A percentile compares a stretch with the other conserved stretches of the same genome.
Evolutionary conservation across 1,284 basidiomycete species (phyloP).

Genomic region (Takashimella tepidaria): DNA sequence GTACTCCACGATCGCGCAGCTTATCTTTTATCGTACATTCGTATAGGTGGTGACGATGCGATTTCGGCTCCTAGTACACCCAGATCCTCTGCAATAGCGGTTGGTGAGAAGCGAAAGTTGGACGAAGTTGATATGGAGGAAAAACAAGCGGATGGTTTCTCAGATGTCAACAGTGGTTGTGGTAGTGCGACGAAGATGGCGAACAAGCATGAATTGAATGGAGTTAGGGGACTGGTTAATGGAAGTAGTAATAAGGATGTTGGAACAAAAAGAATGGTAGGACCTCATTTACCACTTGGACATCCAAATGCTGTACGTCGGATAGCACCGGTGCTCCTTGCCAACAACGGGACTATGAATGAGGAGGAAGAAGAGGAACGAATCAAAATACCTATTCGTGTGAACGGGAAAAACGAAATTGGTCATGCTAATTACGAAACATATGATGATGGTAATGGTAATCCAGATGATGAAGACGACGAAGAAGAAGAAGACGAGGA

Average conservation of each 20-base stretch:
- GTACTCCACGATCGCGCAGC: constrained; percentile 71
- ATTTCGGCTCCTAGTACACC: background rate
- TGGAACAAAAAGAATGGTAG: background rate
- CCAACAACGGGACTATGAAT: background rate
- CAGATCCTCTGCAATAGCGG: background rate
- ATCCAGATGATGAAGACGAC: too few relatives aligned
- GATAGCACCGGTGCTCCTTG: background rate
- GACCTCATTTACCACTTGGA: background rate
- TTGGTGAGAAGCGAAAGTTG: background rate
- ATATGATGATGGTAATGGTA: too few relatives aligned
- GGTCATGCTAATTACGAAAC: too few relatives aligned
- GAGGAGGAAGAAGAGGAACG: background rate
- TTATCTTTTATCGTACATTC: constrained; percentile 89
- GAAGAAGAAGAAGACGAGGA: background rate
- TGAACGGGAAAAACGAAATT: too few relatives aligned
- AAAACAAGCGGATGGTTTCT: background rate
- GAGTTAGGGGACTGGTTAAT: background rate
- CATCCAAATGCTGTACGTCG: background rate
- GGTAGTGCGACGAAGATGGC: background rate
- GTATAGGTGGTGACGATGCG: constrained; percentile 32
- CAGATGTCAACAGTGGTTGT: background rate
- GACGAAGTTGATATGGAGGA: constrained; percentile 3
- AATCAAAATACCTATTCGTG: too few relatives aligned
- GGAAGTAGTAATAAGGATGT: too few relatives aligned
- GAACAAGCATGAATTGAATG: background rate